Evolutionary conservation across 2,329 filamentous ascomycete genomes (phyloP).

Genomic region (Phyllosticta capitalensis): DNA sequence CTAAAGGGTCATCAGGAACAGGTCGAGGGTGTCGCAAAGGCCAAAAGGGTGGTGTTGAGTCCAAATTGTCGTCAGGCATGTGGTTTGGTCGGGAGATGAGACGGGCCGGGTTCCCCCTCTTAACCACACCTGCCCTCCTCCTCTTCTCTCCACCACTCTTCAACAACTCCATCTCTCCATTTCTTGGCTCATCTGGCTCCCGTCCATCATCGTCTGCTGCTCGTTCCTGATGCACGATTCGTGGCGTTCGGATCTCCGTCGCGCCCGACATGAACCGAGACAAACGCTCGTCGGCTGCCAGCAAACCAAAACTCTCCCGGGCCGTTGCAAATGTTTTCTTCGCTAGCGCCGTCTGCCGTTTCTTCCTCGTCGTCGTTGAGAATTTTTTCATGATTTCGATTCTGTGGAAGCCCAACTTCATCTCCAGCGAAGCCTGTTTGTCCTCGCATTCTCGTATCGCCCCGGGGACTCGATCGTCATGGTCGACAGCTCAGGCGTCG

Average conservation of each 20-base stretch:
- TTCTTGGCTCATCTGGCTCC: not conserved
- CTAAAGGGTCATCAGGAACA: no score
- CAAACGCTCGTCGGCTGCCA: not conserved
- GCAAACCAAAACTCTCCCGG: not conserved
- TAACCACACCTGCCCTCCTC: not conserved
- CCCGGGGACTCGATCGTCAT: not conserved
- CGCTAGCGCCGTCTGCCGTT: not conserved
- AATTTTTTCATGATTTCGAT: not conserved
- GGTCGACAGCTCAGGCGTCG: not conserved
- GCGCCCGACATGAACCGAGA: not conserved
- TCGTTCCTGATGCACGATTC: not conserved
- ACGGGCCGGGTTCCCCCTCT: not conserved
- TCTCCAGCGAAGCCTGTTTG: not conserved
- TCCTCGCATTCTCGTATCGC: not conserved
- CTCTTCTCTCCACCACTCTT: not conserved
- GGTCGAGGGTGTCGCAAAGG: not conserved
- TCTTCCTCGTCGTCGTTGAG: no score
- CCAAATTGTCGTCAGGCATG: not conserved
- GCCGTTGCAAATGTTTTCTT: not conserved
- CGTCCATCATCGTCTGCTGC: no score
- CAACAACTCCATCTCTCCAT: not conserved
- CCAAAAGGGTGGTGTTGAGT: not conserved
- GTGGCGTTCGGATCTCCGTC: not conserved
- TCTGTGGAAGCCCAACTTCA: not conserved
- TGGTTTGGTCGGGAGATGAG: not conserved